These are phyloP conservation scores for Serendipita sp. DNA, from an alignment of 1,284 basidiomycete genomes.

Conservation along the genomic window DNA sequence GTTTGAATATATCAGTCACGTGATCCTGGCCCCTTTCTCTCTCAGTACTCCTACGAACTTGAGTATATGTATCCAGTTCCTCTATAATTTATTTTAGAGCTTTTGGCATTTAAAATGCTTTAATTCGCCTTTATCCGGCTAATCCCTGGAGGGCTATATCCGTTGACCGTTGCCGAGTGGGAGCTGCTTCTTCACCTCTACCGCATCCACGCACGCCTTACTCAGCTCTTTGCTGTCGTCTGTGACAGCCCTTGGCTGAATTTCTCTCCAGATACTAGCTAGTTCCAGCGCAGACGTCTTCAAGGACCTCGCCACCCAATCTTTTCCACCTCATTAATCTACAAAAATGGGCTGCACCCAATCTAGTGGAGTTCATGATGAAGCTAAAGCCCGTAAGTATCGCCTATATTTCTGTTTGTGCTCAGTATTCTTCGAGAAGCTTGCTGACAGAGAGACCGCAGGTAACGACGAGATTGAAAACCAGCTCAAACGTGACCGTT, in stretches of 20 bases:
- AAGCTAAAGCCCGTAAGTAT: conserved; percentile 25
- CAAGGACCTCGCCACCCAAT: background rate
- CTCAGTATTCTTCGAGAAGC: background rate
- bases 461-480: conserved; percentile 37
- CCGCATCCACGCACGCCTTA: background rate
- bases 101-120: background rate
- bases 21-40: no score
- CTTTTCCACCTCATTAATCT: background rate
- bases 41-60: no score
- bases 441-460: background rate
- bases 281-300: no score
- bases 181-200: background rate
- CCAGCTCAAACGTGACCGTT: conserved; percentile 37
- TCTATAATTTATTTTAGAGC: no score
- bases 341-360: conserved; percentile 28
- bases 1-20: no score
- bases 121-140: background rate
- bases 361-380: conserved; percentile 25
- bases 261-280: no score
- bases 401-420: background rate
- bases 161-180: no score
- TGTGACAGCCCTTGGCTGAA: no score
- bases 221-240: no score
- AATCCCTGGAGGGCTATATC: background rate
- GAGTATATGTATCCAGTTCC: no score